Percentiles rank a stretch among this genome's conserved stretches.
These are phyloP conservation scores for Gossypium davidsonii DNA, from an alignment of 441 rosid genomes.

Conservation along the genomic window DNA sequence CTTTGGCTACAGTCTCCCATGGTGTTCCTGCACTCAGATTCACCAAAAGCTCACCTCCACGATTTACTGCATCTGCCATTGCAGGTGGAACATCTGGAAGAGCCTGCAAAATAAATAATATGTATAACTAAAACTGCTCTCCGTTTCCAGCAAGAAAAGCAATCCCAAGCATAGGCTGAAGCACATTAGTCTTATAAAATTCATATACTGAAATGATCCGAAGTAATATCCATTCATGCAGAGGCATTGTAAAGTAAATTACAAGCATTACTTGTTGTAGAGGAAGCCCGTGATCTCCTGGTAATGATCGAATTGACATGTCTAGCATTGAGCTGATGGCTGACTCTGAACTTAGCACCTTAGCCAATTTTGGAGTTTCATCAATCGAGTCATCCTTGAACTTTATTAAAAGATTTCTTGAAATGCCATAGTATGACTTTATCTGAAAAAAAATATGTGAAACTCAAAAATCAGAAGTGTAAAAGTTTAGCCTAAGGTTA, in stretches of 20 bases:
- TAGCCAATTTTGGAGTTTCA: conserved; percentile 79
- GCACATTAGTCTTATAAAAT: conserved; percentile 5
- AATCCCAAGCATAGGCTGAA: background rate
- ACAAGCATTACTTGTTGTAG: conserved; percentile 67
- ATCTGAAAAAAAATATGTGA: conserved; percentile 42
- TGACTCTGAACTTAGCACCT: conserved; percentile 80
- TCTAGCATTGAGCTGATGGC: conserved; percentile 93
- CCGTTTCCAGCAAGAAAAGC: conserved; percentile 1
- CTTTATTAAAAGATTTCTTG: conserved; percentile 81
- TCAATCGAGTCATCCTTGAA: conserved; percentile 83
- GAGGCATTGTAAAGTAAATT: background rate
- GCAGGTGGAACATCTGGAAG: conserved; percentile 95
- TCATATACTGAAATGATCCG: background rate
- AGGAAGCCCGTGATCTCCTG: conserved; percentile 96
- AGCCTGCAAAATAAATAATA: conserved; percentile 38
- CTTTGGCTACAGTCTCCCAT: conserved; percentile 89
- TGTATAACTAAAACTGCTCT: background rate
- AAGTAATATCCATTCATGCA: conserved; percentile 5
- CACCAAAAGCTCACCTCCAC: conserved; percentile 71
- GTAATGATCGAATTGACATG: conserved; percentile 79
- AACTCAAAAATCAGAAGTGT: background rate
- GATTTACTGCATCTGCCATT: conserved; percentile 87
- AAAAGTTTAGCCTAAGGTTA: background rate
- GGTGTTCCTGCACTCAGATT: conserved; percentile 83
- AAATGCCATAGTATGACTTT: conserved; percentile 81